phyloP scores from a whole-genome alignment of 1,139 yeast species.

The Geotrichum fermentans region DNA sequence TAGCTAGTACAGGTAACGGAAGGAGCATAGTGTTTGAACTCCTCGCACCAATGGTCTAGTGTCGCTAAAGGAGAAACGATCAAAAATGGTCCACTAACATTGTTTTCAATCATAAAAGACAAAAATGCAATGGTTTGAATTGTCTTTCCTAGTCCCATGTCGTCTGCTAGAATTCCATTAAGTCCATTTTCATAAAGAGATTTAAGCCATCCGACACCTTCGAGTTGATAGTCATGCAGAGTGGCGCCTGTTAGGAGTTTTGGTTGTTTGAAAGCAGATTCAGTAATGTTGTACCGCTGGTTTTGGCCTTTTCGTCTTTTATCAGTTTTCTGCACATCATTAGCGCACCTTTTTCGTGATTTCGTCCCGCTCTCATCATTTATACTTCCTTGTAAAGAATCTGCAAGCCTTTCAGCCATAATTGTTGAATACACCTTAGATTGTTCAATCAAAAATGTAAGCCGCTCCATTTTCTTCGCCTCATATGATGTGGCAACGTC shows the following conservation, averaged over 20 bases:
- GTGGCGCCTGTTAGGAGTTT: slow-evolving; percentile 57
- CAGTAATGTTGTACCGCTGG: no score
- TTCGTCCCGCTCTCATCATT: no score
- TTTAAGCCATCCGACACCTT: slow-evolving; percentile 86
- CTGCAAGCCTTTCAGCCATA: slow-evolving; percentile 39
- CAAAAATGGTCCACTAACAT: slow-evolving; percentile 95
- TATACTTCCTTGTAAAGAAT: neutral
- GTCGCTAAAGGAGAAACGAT: slow-evolving; percentile 97
- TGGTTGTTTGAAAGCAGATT: slow-evolving; percentile 50
- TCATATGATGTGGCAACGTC: no score
- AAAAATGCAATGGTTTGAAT: slow-evolving; percentile 71
- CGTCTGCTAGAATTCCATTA: slow-evolving; percentile 86
- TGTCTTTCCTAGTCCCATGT: slow-evolving; percentile 93
- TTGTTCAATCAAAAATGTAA: slow-evolving; percentile 69
- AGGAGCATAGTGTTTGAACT: slow-evolving; percentile 95
- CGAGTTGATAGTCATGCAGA: slow-evolving; percentile 78
- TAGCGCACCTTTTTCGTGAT: no score
- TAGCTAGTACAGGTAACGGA: slow-evolving; percentile 93
- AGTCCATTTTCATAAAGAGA: slow-evolving; percentile 88
- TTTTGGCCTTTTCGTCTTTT: no score
- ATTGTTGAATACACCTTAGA: slow-evolving; percentile 81
- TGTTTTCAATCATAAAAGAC: slow-evolving; percentile 92
- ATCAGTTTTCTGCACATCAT: no score
- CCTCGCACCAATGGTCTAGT: slow-evolving; percentile 98
- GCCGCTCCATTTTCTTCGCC: slow-evolving; percentile 51